phyloP scores from a whole-genome alignment of 352 stramenopile genomes.

The Thalassiosira oceanica region DNA sequence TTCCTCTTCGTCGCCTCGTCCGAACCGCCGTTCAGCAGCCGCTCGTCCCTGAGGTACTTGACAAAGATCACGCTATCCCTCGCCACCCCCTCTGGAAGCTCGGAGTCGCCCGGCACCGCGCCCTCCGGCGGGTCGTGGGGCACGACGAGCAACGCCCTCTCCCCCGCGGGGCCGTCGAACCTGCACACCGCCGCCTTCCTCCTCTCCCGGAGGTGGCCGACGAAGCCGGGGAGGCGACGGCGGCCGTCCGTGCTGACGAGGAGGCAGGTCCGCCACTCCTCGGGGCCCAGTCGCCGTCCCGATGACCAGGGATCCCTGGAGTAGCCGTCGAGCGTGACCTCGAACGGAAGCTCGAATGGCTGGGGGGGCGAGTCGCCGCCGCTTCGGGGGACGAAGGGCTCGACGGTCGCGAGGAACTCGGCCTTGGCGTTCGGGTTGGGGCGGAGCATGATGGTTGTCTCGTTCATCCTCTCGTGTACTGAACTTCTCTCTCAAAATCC shows the following conservation, averaged over 20 bases:
- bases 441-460: constrained; percentile 36
- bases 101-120: background rate
- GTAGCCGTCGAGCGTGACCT: constrained; percentile 69
- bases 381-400: constrained; percentile 21
- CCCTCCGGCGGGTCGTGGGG: constrained; percentile 42
- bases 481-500: too few species aligned
- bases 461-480: constrained; percentile 47
- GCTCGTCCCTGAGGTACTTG: constrained; percentile 55
- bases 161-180: constrained; percentile 31
- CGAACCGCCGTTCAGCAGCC: constrained; percentile 19
- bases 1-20: background rate
- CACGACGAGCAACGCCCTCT: constrained; percentile 43
- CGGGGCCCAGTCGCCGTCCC: constrained; percentile 14
- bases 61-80: constrained; percentile 39
- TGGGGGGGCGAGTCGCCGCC: too few species aligned
- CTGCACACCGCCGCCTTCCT: constrained; percentile 68
- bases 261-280: constrained; percentile 26
- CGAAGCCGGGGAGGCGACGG: constrained; percentile 71
- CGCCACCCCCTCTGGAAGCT: constrained; percentile 30
- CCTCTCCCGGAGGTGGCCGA: constrained; percentile 64
- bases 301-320: constrained; percentile 67
- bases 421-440: constrained; percentile 44
- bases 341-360: constrained; percentile 35
- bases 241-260: constrained; percentile 60
- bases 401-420: constrained; percentile 61